phyloP scores from a whole-genome alignment of 768 basidiomycete genomes.

The Pisolithus orientalis region DNA sequence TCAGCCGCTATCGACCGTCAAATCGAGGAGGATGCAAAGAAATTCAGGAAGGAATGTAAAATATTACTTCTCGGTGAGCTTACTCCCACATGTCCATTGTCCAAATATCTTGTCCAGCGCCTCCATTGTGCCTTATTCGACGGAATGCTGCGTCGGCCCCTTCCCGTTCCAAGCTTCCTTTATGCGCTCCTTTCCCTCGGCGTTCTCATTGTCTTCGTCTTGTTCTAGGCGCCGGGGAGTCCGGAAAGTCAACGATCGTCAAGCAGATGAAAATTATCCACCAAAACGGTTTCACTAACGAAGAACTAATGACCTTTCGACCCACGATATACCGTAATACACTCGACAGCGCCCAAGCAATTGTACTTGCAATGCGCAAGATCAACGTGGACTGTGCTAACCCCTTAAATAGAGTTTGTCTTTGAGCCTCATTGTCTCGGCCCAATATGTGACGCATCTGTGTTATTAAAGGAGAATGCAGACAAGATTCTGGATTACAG shows the following conservation, averaged over 20 bases:
- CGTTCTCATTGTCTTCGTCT: not conserved
- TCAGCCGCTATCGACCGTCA: slow-evolving; percentile 76
- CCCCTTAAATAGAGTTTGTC: slow-evolving; percentile 49
- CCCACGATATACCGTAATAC: slow-evolving; percentile 82
- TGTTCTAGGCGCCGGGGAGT: slow-evolving; percentile 83
- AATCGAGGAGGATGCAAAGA: slow-evolving; percentile 80
- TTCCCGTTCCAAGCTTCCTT: not conserved
- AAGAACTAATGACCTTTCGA: slow-evolving; percentile 72
- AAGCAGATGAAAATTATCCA: slow-evolving; percentile 99
- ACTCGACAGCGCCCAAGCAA: slow-evolving; percentile 81
- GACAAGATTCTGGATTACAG: slow-evolving; percentile 60
- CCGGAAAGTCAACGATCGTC: slow-evolving; percentile 92
- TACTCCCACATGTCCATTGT: slow-evolving; percentile 11
- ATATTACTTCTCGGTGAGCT: slow-evolving; percentile 80
- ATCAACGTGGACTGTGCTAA: slow-evolving; percentile 73
- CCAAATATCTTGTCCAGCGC: slow-evolving; percentile 7
- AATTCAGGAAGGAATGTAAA: slow-evolving; percentile 85
- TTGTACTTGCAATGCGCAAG: slow-evolving; percentile 83
- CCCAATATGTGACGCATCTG: not conserved
- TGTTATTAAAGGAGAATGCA: slow-evolving; percentile 33
- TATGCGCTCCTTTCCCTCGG: not conserved
- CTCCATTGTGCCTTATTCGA: not conserved
- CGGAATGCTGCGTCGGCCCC: not conserved
- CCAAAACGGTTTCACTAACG: slow-evolving; percentile 77
- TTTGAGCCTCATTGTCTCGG: not conserved